Base-by-base conservation (phyloP, 805 yeast species). In the Cyberlindnera maritima region DNA sequence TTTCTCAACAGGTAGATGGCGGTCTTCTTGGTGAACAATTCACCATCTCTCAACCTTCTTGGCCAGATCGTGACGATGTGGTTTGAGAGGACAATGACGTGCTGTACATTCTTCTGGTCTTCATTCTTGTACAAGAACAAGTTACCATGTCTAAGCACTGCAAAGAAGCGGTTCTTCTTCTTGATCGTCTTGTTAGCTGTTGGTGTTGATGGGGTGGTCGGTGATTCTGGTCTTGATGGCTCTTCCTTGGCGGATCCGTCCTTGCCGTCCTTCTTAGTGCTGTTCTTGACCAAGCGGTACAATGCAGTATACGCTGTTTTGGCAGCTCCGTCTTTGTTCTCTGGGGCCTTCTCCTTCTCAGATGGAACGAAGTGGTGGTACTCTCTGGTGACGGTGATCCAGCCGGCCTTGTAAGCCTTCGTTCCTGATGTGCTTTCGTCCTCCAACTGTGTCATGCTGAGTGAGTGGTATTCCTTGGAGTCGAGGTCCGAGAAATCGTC, bases 61-160 rank as follows among this genome's bases (percentile, higher is more conserved):
- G 99, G 99, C 97, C 97, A 94, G 8, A 91, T 68, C 1, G 87
- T 70, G 1, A 90, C 85, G 31, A 88, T 71, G 55, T 80, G 80
- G 56, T 83, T 78, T 5, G 85, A 77, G 19, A 94, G 64, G 2
- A 87, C 89, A 49, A 94, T 80, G 9, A 87, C 96, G 64, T 88
- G 91, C 52, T 79, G 80, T 17, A 86, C 83, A 62, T 81, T 81
- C 59, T 72, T 75, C 61, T 80, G 73, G 40, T 72, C 69, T 49
- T 83, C 85, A 59, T 86, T 88, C 49, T 80, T 79, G 67, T 88
- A 92, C n/a, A 94, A 69, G 60, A 91, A 88, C 45, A 94, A 66
- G 60, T 90, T 90, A 0, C 97, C 96, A 59, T 91, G 97, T 58
- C 87, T 85, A 43, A 90, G 69, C 0, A 87, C 81, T 1, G 84